phyloP scores from a whole-genome alignment of 306 rosid species.

The Betula pendula region DNA sequence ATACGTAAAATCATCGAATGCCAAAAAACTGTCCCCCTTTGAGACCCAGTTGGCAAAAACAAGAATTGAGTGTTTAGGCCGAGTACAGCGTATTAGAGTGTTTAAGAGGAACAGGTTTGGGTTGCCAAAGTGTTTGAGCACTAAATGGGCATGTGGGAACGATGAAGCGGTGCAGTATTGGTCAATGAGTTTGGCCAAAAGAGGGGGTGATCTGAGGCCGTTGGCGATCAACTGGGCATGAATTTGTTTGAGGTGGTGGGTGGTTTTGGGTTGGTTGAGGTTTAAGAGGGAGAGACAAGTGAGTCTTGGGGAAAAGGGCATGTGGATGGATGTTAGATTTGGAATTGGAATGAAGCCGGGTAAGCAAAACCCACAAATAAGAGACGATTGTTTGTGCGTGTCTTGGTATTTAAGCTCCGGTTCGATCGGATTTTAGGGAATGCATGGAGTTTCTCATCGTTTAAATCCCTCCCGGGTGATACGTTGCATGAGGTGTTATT shows the following conservation, averaged over 20 bases:
- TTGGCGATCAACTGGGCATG: constrained; percentile 67
- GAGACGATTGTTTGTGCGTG: no score
- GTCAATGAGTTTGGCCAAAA: constrained; percentile 54
- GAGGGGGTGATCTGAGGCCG: constrained; percentile 50
- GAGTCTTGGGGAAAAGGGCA: constrained; percentile 45
- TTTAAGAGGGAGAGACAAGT: constrained; percentile 36
- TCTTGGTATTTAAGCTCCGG: no score
- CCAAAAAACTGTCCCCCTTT: constrained; percentile 27
- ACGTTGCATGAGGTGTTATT: no score
- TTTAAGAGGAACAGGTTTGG: constrained; percentile 58
- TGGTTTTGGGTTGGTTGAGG: constrained; percentile 36
- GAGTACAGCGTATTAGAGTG: constrained; percentile 62
- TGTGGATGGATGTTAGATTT: constrained; percentile 6
- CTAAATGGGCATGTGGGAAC: constrained; percentile 46
- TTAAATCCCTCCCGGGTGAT: no score
- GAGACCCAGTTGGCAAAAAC: constrained; percentile 51
- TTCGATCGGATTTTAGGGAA: no score
- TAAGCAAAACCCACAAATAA: no score
- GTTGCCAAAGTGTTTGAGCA: constrained; percentile 37
- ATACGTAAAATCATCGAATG: constrained; percentile 51
- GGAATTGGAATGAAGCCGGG: no score
- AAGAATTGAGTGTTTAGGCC: constrained; percentile 47
- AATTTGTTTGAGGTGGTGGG: constrained; percentile 44
- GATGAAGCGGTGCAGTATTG: constrained; percentile 39
- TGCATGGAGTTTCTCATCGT: no score